These are phyloP conservation scores for Tetradesmus obliquus DNA, from an alignment of 139 green algal species.

Conservation along the genomic window DNA sequence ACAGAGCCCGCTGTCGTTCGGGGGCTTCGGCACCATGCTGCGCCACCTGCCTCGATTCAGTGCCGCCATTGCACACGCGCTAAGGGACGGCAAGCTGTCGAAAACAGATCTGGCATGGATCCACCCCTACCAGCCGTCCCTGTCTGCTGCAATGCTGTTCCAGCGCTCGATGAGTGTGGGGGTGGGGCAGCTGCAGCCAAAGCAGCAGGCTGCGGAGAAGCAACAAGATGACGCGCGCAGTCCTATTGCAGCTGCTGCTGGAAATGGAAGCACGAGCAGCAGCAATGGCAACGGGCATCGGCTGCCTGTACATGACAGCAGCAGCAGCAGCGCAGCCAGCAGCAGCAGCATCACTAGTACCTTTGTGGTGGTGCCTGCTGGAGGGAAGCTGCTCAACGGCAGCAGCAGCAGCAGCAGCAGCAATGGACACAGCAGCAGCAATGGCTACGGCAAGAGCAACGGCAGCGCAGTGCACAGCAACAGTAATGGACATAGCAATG, in stretches of 20 bases:
- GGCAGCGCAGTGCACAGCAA: neutral
- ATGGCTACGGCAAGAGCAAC: neutral
- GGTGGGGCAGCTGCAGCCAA: conserved; percentile 58
- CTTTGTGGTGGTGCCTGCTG: neutral
- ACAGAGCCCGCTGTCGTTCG: conserved; percentile 41
- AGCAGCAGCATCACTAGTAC: neutral
- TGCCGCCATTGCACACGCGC: conserved; percentile 54
- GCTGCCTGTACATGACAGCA: neutral
- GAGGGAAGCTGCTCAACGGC: neutral
- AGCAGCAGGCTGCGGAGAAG: neutral
- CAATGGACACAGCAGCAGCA: too few species aligned
- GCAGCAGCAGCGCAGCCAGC: neutral
- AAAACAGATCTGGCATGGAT: conserved; percentile 56
- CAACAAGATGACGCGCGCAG: neutral
- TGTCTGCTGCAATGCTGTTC: conserved; percentile 81
- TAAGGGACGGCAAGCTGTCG: conserved; percentile 54
- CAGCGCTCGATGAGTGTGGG: conserved; percentile 79
- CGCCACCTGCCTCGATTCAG: conserved; percentile 76
- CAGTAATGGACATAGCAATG: too few species aligned
- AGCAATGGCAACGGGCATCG: neutral
- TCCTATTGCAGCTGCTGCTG: neutral
- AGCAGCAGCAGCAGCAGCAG: neutral
- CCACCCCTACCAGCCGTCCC: conserved; percentile 79
- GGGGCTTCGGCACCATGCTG: conserved; percentile 70
- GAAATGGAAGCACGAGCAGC: neutral